Evolutionary conservation across 306 rosid species (phyloP), one percentile per base, ranked within the genome.

Genomic region (Elaeagnus macrophylla): DNA sequence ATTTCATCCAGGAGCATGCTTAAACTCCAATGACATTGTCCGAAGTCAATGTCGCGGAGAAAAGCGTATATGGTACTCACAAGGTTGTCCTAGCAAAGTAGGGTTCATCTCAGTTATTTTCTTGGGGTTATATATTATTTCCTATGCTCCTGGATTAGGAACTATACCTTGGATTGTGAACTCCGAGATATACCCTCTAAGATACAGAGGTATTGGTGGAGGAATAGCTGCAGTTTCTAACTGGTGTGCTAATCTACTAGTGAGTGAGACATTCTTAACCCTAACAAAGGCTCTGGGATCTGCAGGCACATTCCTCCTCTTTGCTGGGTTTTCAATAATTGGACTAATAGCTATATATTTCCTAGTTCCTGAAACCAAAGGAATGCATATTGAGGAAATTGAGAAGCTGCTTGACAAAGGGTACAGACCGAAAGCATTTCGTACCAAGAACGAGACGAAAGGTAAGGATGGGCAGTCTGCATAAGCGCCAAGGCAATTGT

Each of bases 91-190:
- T 2, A 88, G 79, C 74, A 82, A 35, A 55, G 45, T 88, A 9
- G 97, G 95, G n/a, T 36, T 84, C 68, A 53, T 84, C 39, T 88
- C 95, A 0, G 95, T 88, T 16, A 41, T 67, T 7, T 60, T 82
- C 10, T 72, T 89, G 9, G 95, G 83, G 60, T 19, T 85, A 16
- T 85, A 89, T 59, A 85, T 89, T 20, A 69, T 89, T 10, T 45
- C 64, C 5, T 89, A 89, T 47, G 74, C 95, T 0, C 97, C 95
- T 0, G 97, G 97, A 37, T 78, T 89, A 78, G 95, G 93, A 61
- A 85, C 89, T 0, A 79, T 79, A 6, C 97, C 97, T 2, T 89
- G 95, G 97, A 75, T 89, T 60, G 77, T 88, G 44, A 84, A 84
- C 75, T 78, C 95, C 0, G 95, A 88, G 82, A 84, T 88, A 16